phyloP scores from a whole-genome alignment of 2,329 filamentous ascomycete genomes.

The Penicillium sp. region DNA sequence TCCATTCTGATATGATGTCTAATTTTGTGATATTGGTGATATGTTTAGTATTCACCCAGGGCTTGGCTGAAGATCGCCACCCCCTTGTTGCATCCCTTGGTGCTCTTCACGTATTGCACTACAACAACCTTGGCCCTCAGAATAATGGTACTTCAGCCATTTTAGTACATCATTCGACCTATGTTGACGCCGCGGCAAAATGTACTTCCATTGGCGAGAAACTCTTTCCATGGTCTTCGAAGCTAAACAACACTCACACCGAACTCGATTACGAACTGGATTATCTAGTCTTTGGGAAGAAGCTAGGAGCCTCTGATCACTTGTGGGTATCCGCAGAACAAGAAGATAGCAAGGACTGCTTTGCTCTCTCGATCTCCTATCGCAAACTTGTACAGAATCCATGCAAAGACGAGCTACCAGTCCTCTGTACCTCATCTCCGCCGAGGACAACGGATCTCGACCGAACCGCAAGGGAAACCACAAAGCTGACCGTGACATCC shows the following conservation, averaged over 20 bases:
- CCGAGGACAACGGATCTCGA: conserved; percentile 21
- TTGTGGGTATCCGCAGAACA: conserved; percentile 18
- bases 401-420: conserved; percentile 18
- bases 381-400: conserved; percentile 8
- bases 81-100: conserved; percentile 14
- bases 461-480: conserved; percentile 10
- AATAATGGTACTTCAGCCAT: conserved; percentile 28
- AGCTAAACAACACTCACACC: conserved; percentile 9
- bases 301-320: conserved; percentile 9
- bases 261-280: conserved; percentile 14
- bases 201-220: conserved; percentile 25
- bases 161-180: conserved; percentile 14
- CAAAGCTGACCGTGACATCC: conserved; percentile 19
- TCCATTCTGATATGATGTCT: background rate
- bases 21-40: background rate
- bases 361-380: conserved; percentile 16
- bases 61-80: background rate
- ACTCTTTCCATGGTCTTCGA: conserved; percentile 15
- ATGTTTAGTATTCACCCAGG: background rate
- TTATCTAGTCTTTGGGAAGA: conserved; percentile 19
- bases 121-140: conserved; percentile 24
- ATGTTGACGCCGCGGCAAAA: conserved; percentile 11
- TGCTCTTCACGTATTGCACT: conserved; percentile 23
- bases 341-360: conserved; percentile 5
- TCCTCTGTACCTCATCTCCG: conserved; percentile 23